Conservation (phyloP, 257 asterid species). For the Lithospermum erythrorhizon region DNA sequence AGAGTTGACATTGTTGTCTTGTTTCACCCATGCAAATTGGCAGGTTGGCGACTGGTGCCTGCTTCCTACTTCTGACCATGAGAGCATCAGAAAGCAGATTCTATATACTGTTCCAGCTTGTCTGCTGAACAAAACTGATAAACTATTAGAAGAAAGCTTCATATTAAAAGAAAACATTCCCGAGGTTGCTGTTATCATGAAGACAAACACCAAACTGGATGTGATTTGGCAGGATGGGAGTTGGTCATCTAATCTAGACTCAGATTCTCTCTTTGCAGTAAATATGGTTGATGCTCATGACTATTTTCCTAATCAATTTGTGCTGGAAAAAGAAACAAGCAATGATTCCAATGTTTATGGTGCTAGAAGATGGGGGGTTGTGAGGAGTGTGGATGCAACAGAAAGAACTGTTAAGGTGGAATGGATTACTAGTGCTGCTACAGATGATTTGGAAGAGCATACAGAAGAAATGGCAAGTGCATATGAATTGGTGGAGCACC, state of each 20-base stretch:
- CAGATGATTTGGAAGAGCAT: slow-evolving; percentile 22
- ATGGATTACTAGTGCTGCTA: slow-evolving; percentile 40
- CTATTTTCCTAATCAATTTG: slow-evolving; percentile 68
- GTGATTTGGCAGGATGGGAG: slow-evolving; percentile 94
- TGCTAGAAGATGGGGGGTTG: slow-evolving; percentile 54
- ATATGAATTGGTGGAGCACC: slow-evolving; percentile 83
- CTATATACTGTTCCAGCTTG: slow-evolving; percentile 16
- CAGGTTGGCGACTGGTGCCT: slow-evolving; percentile 94
- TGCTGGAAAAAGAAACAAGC: slow-evolving; percentile 55
- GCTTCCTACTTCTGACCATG: slow-evolving; percentile 22
- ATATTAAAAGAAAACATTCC: slow-evolving; percentile 21
- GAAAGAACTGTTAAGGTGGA: slow-evolving; percentile 75
- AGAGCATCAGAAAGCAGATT: slow-evolving; percentile 12
- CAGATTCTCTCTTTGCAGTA: slow-evolving; percentile 48
- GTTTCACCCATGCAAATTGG: slow-evolving; percentile 55
- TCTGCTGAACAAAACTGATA: slow-evolving; percentile 16
- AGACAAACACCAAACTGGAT: slow-evolving; percentile 60
- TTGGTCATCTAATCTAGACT: slow-evolving; percentile 44
- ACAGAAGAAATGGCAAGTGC: slow-evolving; percentile 76
- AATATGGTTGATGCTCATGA: slow-evolving; percentile 69
- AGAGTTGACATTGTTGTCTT: slow-evolving; percentile 46
- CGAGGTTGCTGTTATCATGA: slow-evolving; percentile 48
- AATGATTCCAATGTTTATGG: slow-evolving; percentile 30
- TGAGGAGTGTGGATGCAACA: slow-evolving; percentile 57
- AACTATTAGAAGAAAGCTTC: slow-evolving; percentile 11